phyloP scores from a whole-genome alignment of 108 stramenopile genomes.

The Nannochloropsis gaditana region DNA sequence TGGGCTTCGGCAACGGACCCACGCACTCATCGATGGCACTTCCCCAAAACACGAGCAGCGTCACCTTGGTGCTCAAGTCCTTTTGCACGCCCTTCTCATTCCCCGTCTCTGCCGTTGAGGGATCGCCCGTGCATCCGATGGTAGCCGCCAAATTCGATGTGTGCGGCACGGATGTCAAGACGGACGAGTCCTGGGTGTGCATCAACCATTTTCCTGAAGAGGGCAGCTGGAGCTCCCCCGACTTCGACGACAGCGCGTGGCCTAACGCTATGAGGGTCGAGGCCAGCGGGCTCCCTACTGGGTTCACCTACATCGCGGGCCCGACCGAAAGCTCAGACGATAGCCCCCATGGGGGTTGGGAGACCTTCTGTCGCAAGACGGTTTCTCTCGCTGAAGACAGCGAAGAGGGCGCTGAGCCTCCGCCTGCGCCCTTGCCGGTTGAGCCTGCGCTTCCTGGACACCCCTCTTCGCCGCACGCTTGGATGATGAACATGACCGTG shows the following conservation, averaged over 20 bases:
- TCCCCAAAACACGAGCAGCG: not conserved
- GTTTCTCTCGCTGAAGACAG: not conserved
- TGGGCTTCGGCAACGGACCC: not conserved
- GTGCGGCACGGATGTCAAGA: not conserved
- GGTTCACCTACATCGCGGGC: not conserved
- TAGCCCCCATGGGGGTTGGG: not conserved
- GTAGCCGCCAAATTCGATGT: not conserved
- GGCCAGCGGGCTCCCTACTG: not conserved
- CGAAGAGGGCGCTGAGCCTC: not conserved
- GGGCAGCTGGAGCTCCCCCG: conserved; percentile 1
- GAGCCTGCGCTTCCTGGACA: not conserved
- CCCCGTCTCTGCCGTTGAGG: not conserved
- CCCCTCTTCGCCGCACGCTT: not conserved
- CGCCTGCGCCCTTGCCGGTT: not conserved
- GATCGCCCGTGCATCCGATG: not conserved
- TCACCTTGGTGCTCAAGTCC: not conserved
- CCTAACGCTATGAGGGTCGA: not conserved
- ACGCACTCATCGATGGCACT: not conserved
- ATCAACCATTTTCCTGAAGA: conserved; percentile 15
- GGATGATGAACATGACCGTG: not conserved
- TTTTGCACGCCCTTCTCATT: conserved; percentile 13
- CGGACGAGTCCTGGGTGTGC: conserved; percentile 2
- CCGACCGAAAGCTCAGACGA: not conserved
- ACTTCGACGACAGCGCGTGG: conserved; percentile 11
- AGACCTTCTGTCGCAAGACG: conserved; percentile 13